These are phyloP conservation scores for Suillus alpinus DNA, from an alignment of 768 basidiomycete genomes.

Conservation along the genomic window DNA sequence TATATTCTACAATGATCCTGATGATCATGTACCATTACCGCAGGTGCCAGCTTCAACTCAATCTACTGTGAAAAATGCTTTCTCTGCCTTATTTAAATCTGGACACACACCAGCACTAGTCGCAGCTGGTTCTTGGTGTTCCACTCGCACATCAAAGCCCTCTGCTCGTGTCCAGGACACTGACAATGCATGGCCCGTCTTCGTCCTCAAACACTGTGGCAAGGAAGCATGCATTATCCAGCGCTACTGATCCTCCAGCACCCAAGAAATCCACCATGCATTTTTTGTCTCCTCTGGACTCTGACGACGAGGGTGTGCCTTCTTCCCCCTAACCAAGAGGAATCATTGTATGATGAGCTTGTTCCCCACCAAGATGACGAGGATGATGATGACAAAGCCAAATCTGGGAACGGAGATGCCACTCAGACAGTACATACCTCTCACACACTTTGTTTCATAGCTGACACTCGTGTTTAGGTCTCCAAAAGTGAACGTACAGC, in stretches of 20 bases:
- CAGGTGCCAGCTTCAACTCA: too few species aligned
- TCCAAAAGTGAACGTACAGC: not conserved
- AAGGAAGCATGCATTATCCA: not conserved
- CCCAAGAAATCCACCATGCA: not conserved
- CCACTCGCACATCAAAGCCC: not conserved
- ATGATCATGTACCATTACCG: not conserved
- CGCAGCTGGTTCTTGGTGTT: not conserved
- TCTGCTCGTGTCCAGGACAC: not conserved
- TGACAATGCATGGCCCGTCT: too few species aligned
- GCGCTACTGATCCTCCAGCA: not conserved
- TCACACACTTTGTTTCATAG: not conserved
- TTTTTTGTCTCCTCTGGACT: not conserved
- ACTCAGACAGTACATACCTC: not conserved
- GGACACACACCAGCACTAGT: not conserved
- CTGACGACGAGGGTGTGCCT: not conserved
- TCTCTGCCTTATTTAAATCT: not conserved
- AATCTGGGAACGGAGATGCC: too few species aligned
- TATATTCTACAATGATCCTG: not conserved
- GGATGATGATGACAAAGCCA: too few species aligned
- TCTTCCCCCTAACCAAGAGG: too few species aligned
- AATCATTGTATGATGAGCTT: too few species aligned
- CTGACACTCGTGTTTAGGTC: not conserved
- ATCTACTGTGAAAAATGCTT: too few species aligned
- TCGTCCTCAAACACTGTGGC: not conserved
- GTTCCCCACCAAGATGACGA: too few species aligned